These are phyloP conservation scores for Wickerhamiella azyma DNA, from an alignment of 805 yeast species.

Conservation along the genomic window DNA sequence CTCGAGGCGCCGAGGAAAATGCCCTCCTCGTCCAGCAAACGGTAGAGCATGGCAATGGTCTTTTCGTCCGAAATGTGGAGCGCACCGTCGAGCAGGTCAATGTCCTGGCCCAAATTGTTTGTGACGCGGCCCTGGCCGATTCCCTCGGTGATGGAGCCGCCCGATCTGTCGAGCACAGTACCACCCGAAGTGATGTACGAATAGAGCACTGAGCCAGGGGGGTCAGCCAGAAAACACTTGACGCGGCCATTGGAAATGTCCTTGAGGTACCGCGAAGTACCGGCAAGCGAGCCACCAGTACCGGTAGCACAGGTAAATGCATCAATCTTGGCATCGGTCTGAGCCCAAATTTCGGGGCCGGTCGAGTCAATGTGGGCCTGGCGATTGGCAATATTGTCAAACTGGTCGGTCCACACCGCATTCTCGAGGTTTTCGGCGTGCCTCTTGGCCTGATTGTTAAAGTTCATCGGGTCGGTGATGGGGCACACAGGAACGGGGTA, in stretches of 20 bases:
- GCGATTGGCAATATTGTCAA: slow-evolving; percentile 77
- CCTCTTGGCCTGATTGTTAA: slow-evolving; percentile 73
- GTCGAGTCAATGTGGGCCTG: slow-evolving; percentile 82
- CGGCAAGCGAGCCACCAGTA: slow-evolving; percentile 88
- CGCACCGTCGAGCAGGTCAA: slow-evolving; percentile 68
- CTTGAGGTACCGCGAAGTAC: slow-evolving; percentile 66
- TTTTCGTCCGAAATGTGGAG: slow-evolving; percentile 64
- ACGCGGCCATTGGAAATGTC: slow-evolving; percentile 47
- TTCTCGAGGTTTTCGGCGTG: slow-evolving; percentile 65
- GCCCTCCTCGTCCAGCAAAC: slow-evolving; percentile 80
- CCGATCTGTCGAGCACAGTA: slow-evolving; percentile 51
- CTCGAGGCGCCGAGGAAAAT: slow-evolving; percentile 83
- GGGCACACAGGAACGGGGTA: slow-evolving; percentile 83
- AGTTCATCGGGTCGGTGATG: slow-evolving; percentile 66
- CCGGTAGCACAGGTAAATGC: slow-evolving; percentile 88
- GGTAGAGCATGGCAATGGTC: slow-evolving; percentile 70
- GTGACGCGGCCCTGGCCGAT: slow-evolving; percentile 94
- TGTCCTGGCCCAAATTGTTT: slow-evolving; percentile 59
- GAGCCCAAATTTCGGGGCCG: slow-evolving; percentile 88
- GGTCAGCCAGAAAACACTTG: slow-evolving; percentile 69
- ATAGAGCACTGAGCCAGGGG: slow-evolving; percentile 82
- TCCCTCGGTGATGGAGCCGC: slow-evolving; percentile 88
- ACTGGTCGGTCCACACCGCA: slow-evolving; percentile 89
- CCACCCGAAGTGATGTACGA: slow-evolving; percentile 64
- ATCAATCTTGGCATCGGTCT: slow-evolving; percentile 60